Evolutionary conservation across 805 yeast genomes (phyloP), one percentile per base, ranked within the genome.

Genomic region (Jamesozyma gamospora): DNA sequence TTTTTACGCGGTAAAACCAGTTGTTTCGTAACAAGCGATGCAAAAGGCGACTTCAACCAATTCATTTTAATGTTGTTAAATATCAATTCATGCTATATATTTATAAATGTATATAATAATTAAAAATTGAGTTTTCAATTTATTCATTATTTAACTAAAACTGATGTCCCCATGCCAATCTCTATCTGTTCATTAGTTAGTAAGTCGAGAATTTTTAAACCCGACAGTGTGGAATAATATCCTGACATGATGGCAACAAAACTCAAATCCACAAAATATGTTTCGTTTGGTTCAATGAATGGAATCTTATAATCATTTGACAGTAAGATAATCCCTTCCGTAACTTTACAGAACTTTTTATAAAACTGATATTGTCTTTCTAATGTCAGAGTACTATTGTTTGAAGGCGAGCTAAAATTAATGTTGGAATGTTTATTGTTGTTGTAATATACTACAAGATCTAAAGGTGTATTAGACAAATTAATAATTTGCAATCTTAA

Each of bases 291-390:
- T 12, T 45, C 46, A 9, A 59, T 47, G 1, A 54, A 35, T 3
- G 63, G 60, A 6, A 59, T 40, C 35, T 56, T 58, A 39, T 49
- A 55, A 31, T 61, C 65, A 34, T 60, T 60, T 3, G 63, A 50
- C 5, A 60, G 44, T 12, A 61, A 41, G 3, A 61, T 53, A 2
- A 61, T 47, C 3, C 62, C 60, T 31, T 56, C 56, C 17, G 58
- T 46, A 7, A 45, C 44, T 35, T 54, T 46, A 14, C 47, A 42
- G 35, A 46, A 43, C 13, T 52, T 46, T 32, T 49, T 50, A 35
- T 51, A 49, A 38, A 52, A 34, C 30, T 51, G 54, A 28, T 45
- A 47, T 28, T 56, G 58, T 36, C 42, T 55, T 16, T 52, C 53
- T 12, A 52, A 30, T 4, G 57, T 11, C n/a, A 39, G 5, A n/a